Evolutionary conservation across 306 rosid genomes (phyloP).

Genomic region (Medicago arabica): DNA sequence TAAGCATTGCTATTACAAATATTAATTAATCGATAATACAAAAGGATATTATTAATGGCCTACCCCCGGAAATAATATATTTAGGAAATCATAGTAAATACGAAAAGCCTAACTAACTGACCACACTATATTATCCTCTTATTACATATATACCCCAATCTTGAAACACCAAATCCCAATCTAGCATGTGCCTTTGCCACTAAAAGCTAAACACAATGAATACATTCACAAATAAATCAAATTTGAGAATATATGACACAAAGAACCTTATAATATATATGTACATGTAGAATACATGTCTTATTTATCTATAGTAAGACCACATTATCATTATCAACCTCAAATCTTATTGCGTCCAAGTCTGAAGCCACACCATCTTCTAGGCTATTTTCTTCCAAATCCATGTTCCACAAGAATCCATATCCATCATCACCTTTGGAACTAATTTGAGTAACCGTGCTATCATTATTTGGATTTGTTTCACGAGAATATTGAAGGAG

Average conservation of each 20-base stretch:
- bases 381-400: constrained; percentile 61
- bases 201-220: constrained; percentile 41
- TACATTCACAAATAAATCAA: constrained; percentile 42
- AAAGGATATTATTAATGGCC: constrained; percentile 17
- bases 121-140: constrained; percentile 42
- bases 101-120: constrained; percentile 34
- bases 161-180: constrained; percentile 39
- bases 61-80: constrained; percentile 32
- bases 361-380: constrained; percentile 54
- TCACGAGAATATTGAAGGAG: constrained; percentile 61
- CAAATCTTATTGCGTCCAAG: constrained; percentile 72
- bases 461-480: constrained; percentile 41
- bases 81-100: constrained; percentile 1
- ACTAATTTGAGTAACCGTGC: constrained; percentile 40
- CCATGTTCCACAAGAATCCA: constrained; percentile 87
- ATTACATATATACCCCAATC: constrained; percentile 32
- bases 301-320: constrained; percentile 52
- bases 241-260: constrained; percentile 3
- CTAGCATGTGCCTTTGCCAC: constrained; percentile 37
- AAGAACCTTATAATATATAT: constrained; percentile 26
- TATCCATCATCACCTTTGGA: constrained; percentile 59
- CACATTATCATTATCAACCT: constrained; percentile 60
- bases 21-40: constrained; percentile 15
- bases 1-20: constrained; percentile 7
- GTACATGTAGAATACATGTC: neutral